phyloP scores from a whole-genome alignment of 2,329 filamentous ascomycete species.

The Rhynchosporium agropyri region DNA sequence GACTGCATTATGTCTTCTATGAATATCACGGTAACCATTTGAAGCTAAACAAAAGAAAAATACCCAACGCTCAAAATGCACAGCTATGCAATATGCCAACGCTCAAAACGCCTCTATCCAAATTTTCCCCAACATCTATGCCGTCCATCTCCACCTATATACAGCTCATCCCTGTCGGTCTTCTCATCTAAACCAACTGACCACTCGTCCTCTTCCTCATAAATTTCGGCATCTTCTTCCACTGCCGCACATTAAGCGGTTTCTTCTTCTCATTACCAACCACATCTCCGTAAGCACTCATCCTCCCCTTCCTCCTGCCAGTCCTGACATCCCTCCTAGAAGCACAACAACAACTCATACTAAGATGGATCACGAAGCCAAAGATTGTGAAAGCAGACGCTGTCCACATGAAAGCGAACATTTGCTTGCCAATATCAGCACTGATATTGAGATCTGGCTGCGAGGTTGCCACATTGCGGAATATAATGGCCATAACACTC shows the following conservation, averaged over 20 bases:
- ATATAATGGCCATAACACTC: conserved; percentile 82
- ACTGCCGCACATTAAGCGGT: conserved; percentile 13
- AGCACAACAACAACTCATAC: conserved; percentile 75
- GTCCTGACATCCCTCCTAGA: conserved; percentile 39
- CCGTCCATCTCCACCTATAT: not conserved
- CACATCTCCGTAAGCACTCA: conserved; percentile 36
- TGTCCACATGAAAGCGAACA: conserved; percentile 92
- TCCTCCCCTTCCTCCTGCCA: conserved; percentile 38
- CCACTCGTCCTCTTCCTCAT: conserved; percentile 28
- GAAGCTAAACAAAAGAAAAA: not conserved
- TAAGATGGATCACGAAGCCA: conserved; percentile 72
- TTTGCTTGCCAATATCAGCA: conserved; percentile 68
- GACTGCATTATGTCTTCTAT: not conserved
- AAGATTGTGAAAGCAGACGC: conserved; percentile 67
- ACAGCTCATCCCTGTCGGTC: not conserved
- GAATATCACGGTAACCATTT: not conserved
- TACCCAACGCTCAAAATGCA: conserved; percentile 15
- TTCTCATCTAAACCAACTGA: conserved; percentile 26
- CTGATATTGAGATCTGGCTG: conserved; percentile 75
- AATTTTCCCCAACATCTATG: not conserved
- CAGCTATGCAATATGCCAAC: not conserved
- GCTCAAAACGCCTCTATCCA: conserved; percentile 15
- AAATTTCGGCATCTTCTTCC: conserved; percentile 24
- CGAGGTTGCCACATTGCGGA: conserved; percentile 73
- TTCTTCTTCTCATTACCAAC: conserved; percentile 29